phyloP scores from a whole-genome alignment of 768 basidiomycete genomes.

The Boletus rubescentipes region DNA sequence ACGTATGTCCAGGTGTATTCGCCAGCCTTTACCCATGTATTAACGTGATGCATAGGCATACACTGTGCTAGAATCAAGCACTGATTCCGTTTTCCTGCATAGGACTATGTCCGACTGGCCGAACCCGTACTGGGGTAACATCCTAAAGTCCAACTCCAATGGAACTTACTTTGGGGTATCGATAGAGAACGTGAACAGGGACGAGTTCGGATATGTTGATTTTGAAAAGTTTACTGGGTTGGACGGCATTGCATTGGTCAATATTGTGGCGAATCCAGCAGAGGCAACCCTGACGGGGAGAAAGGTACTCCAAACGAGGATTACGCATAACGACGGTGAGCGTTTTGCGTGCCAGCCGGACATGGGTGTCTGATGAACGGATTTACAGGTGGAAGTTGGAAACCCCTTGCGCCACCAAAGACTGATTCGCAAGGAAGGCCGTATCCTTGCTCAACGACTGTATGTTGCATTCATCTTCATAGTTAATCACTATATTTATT shows the following conservation, averaged over 20 bases:
- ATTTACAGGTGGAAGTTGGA: conserved; percentile 79
- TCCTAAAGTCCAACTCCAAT: conserved; percentile 96
- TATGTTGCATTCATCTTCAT: conserved; percentile 31
- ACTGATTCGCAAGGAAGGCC: conserved; percentile 69
- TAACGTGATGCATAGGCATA: conserved; percentile 59
- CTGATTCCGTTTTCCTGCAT: conserved; percentile 91
- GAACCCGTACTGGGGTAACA: conserved; percentile 81
- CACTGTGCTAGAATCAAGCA: conserved; percentile 92
- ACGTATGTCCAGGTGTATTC: conserved; percentile 50
- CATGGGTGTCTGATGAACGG: not conserved
- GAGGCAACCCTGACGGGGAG: conserved; percentile 67
- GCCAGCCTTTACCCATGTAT: not conserved
- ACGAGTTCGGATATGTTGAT: conserved; percentile 84
- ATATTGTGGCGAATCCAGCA: conserved; percentile 79
- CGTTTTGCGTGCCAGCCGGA: not conserved
- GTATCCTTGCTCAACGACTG: conserved; percentile 72
- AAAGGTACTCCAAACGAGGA: conserved; percentile 80
- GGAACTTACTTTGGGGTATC: conserved; percentile 95
- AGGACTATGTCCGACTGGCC: conserved; percentile 85
- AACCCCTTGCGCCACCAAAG: conserved; percentile 69
- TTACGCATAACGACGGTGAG: conserved; percentile 96
- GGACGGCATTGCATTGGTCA: conserved; percentile 93
- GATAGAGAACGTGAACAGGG: conserved; percentile 87
- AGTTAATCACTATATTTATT: not conserved
- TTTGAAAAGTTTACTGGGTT: conserved; percentile 97